Conservation (phyloP, 768 basidiomycete species). For the Kwoniella heveanensis region DNA sequence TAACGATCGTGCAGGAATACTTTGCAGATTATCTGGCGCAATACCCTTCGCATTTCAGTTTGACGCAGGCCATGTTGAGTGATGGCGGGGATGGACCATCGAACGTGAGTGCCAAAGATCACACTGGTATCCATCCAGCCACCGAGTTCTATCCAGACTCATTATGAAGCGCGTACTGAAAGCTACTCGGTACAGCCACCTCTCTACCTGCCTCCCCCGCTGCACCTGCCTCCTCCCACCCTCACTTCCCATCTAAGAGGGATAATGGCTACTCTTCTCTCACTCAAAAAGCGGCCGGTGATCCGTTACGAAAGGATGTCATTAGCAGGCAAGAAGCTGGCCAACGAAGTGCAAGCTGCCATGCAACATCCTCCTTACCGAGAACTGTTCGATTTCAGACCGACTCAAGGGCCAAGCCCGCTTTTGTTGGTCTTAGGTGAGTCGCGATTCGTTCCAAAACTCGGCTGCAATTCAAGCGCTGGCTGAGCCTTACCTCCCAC, state of each 20-base stretch:
- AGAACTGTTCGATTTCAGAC: slow-evolving; percentile 85
- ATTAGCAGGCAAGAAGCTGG: slow-evolving; percentile 84
- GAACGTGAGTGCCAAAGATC: slow-evolving; percentile 44
- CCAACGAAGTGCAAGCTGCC: slow-evolving; percentile 77
- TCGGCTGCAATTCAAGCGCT: too few relatives aligned
- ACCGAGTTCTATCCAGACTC: too few relatives aligned
- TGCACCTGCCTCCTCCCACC: slow-evolving; percentile 59
- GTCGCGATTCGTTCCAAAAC: too few relatives aligned
- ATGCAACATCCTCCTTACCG: slow-evolving; percentile 71
- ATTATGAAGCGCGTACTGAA: too few relatives aligned
- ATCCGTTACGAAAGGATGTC: slow-evolving; percentile 95
- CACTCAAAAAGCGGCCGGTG: slow-evolving; percentile 92
- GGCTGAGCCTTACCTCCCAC: too few relatives aligned
- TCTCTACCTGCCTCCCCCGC: slow-evolving; percentile 52
- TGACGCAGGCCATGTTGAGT: slow-evolving; percentile 57
- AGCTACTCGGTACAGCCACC: slow-evolving; percentile 44
- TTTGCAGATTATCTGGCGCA: slow-evolving; percentile 95
- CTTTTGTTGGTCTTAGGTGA: slow-evolving; percentile 75
- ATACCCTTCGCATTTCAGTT: slow-evolving; percentile 79
- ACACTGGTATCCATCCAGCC: too few relatives aligned
- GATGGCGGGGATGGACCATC: slow-evolving; percentile 55
- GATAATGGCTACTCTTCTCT: slow-evolving; percentile 80
- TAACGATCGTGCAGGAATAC: slow-evolving; percentile 67
- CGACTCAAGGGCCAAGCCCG: slow-evolving; percentile 77
- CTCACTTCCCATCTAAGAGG: slow-evolving; percentile 79